Evolutionary conservation across 176 grass and related monocot genomes (phyloP), one percentile per base, ranked within the genome.

Genomic region (Triticum urartu): DNA sequence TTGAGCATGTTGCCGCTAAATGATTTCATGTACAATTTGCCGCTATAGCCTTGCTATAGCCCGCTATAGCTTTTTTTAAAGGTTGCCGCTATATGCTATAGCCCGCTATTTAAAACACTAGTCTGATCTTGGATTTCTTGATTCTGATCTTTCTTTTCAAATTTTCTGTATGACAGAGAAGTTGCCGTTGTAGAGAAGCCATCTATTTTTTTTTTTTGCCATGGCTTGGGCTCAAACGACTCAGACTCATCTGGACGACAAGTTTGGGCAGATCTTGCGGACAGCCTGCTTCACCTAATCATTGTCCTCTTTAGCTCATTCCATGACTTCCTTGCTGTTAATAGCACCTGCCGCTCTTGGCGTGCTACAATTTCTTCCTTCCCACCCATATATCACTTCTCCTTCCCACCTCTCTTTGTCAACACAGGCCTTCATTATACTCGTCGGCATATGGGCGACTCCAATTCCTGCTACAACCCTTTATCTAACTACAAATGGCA

Each of bases 261-360:
- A 25, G 76, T 39, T 68, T 91, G 92, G 92, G 67, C 83, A 42
- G 79, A 83, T 43, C 89, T 91, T 33, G 33, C 45, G 4, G 89
- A 91, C 25, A 36, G 20, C 45, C 74, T 93, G 14, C 86, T 93
- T 82, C 62, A 84, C 34, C 77, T 81, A 82, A 70, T 93, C 72
- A 28, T 91, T 72, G 7, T 9, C 47, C 80, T 82, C 48, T 68
- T 93, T 43, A 81, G n/a, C 43, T 45, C 43, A 45, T 45, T 45
- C 43, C 43, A 45, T 12, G 43, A 45, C 11, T 45, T 45, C 10
- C 43, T 45, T 45, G 43, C 43, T 45, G 11, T 45, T 12, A 45
- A 0, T 12, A 45, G 43, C 43, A 45, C 43, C 21, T 94, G 89
- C 56, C 83, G 69, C 69, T 77, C 92, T 76, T 94, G 92, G 92